These are phyloP conservation scores for Claviceps spartinae DNA, from an alignment of 2,329 filamentous ascomycete genomes.

Conservation along the genomic window DNA sequence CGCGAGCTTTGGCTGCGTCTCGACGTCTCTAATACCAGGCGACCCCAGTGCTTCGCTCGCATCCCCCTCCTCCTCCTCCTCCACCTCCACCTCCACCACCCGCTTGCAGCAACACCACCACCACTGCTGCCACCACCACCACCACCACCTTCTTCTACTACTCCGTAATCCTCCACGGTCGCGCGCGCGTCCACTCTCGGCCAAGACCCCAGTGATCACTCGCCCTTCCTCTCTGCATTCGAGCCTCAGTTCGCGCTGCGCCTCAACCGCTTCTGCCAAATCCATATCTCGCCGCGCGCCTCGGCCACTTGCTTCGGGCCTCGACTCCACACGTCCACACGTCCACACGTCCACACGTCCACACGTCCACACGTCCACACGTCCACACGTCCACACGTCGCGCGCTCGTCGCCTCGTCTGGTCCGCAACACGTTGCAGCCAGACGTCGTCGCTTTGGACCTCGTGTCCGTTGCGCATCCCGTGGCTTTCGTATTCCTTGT, in stretches of 20 bases:
- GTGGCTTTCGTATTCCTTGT: slow-evolving; percentile 4
- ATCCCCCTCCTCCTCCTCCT: slow-evolving; percentile 3
- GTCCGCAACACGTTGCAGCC: background rate
- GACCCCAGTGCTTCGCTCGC: slow-evolving; percentile 7
- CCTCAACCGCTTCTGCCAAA: background rate
- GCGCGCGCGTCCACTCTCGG: slow-evolving; percentile 10
- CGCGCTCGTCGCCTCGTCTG: slow-evolving; percentile 4
- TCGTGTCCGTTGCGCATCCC: slow-evolving; percentile 4
- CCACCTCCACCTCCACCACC: slow-evolving; percentile 10
- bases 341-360: slow-evolving; percentile 6
- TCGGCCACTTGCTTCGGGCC: background rate
- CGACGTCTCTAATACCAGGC: slow-evolving; percentile 3
- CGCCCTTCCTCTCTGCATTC: background rate
- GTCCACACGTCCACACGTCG: slow-evolving; percentile 4
- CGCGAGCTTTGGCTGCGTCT: slow-evolving; percentile 6
- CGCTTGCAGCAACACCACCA: slow-evolving; percentile 9
- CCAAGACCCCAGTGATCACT: slow-evolving; percentile 6
- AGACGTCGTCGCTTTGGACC: background rate
- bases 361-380: slow-evolving; percentile 5
- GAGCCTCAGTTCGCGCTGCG: background rate
- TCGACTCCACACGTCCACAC: slow-evolving; percentile 6
- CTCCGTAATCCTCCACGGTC: slow-evolving; percentile 4
- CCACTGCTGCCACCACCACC: background rate
- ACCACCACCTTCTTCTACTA: slow-evolving; percentile 6
- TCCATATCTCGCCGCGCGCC: slow-evolving; percentile 1